Percentiles rank a stretch among this genome's conserved stretches.
These are phyloP conservation scores for Fusarium sacchari DNA, from an alignment of 2,329 filamentous ascomycete genomes.

Conservation along the genomic window DNA sequence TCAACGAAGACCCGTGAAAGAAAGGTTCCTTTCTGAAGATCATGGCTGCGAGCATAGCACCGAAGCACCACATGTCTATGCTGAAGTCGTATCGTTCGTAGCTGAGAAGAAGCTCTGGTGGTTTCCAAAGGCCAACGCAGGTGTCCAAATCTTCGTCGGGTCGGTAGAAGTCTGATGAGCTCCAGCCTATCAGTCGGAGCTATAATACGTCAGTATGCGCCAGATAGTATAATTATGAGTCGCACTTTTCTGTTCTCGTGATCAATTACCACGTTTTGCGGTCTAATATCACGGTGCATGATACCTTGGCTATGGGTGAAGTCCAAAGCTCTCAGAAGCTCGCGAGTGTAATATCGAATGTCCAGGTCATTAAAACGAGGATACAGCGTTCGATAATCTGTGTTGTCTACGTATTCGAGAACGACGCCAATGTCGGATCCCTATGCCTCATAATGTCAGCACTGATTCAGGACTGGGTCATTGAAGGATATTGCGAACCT, in stretches of 20 bases:
- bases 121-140: conserved; percentile 61
- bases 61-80: conserved; percentile 97
- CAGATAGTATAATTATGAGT: accelerated
- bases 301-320: conserved; percentile 5
- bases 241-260: not conserved
- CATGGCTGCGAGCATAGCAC: conserved; percentile 99
- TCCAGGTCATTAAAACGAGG: not conserved
- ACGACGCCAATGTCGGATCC: conserved; percentile 9
- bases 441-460: not conserved
- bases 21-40: conserved; percentile 99
- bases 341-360: conserved; percentile 2
- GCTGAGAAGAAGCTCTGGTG: conserved; percentile 88
- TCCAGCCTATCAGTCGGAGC: conserved; percentile 21
- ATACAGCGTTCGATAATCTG: not conserved
- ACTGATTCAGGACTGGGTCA: accelerated
- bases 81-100: conserved; percentile 99
- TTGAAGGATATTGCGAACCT: not conserved
- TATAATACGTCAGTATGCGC: not conserved
- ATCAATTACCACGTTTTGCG: conserved; percentile 19
- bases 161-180: conserved; percentile 4
- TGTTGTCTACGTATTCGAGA: conserved; percentile 12
- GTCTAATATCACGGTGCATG: conserved; percentile 17
- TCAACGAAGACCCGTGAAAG: conserved; percentile 97
- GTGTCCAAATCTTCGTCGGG: not conserved
- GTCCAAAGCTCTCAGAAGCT: conserved; percentile 9